Conservation (phyloP, 2,329 filamentous ascomycete genomes). For the Fusarium sp. region DNA sequence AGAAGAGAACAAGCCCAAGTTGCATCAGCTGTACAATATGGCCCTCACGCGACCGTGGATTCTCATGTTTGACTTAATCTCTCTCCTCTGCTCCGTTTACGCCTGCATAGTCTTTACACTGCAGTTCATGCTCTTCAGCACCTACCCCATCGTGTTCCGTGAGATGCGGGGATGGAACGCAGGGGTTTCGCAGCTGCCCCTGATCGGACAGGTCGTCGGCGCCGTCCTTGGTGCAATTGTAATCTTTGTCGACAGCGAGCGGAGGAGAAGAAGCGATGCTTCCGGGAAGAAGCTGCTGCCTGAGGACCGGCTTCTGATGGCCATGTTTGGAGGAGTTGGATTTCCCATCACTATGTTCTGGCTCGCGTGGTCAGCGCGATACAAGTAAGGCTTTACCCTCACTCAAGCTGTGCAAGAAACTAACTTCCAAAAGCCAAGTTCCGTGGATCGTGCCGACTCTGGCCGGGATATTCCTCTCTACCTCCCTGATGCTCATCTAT, state of each 20-base stretch:
- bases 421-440: slow-evolving; percentile 55
- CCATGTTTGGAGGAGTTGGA: slow-evolving; percentile 63
- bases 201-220: slow-evolving; percentile 63
- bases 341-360: slow-evolving; percentile 71
- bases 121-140: slow-evolving; percentile 69
- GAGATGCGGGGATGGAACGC: slow-evolving; percentile 64
- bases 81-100: slow-evolving; percentile 63
- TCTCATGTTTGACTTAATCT: slow-evolving; percentile 66
- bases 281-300: slow-evolving; percentile 54
- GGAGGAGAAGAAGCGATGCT: slow-evolving; percentile 53
- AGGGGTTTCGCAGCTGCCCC: slow-evolving; percentile 63
- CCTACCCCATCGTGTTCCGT: slow-evolving; percentile 68
- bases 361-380: slow-evolving; percentile 70
- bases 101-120: slow-evolving; percentile 64
- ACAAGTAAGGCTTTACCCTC: slow-evolving; percentile 52
- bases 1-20: slow-evolving; percentile 57
- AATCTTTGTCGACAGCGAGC: slow-evolving; percentile 54
- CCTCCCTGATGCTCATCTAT: slow-evolving; percentile 58
- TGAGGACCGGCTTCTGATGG: slow-evolving; percentile 69
- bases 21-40: slow-evolving; percentile 61
- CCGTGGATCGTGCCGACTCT: slow-evolving; percentile 67
- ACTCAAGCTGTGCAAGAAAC: background rate
- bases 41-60: slow-evolving; percentile 66
- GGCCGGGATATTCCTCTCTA: slow-evolving; percentile 51
- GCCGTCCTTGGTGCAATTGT: slow-evolving; percentile 57